Percentiles rank a stretch among this genome's conserved stretches.
These are phyloP conservation scores for Sequoia sempervirens DNA, from an alignment of 75 land plant genomes.

Conservation along the genomic window DNA sequence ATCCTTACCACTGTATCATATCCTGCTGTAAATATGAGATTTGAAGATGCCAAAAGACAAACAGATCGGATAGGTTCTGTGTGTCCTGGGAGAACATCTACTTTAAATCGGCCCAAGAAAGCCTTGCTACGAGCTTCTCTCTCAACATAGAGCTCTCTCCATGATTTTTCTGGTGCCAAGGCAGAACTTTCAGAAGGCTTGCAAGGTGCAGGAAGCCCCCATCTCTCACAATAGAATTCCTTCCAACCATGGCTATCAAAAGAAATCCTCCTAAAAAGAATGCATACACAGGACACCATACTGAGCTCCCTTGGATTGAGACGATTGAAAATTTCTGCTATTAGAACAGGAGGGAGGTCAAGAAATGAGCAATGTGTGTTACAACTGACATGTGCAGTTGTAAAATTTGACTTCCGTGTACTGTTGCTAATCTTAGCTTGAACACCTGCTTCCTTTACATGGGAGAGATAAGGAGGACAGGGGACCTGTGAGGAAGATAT, in stretches of 20 bases:
- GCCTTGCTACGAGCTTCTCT: slow-evolving; percentile 78
- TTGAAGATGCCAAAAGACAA: slow-evolving; percentile 64
- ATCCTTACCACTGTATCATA: slow-evolving; percentile 78
- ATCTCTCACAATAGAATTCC: slow-evolving; percentile 86
- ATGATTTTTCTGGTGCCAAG: slow-evolving; percentile 39
- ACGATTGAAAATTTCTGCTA: slow-evolving; percentile 66
- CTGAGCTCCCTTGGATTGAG: slow-evolving; percentile 86
- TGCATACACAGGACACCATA: slow-evolving; percentile 77
- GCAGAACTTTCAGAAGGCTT: slow-evolving; percentile 16
- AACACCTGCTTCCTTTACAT: not conserved
- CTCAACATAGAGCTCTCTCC: slow-evolving; percentile 89
- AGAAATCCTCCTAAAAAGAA: slow-evolving; percentile 52
- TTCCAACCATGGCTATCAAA: slow-evolving; percentile 90
- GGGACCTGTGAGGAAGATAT: slow-evolving; percentile 3
- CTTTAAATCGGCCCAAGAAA: slow-evolving; percentile 64
- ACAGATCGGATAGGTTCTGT: slow-evolving; percentile 79
- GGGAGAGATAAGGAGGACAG: not conserved
- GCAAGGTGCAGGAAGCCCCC: slow-evolving; percentile 63
- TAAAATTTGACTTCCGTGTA: not conserved
- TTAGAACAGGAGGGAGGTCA: slow-evolving; percentile 77
- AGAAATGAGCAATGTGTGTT: slow-evolving; percentile 29
- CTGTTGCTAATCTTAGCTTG: not conserved
- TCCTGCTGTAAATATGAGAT: slow-evolving; percentile 78
- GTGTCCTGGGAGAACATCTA: slow-evolving; percentile 76
- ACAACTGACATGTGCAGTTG: not conserved